Evolutionary conservation across 306 rosid genomes (phyloP).

Genomic region (Dryas alaskensis): DNA sequence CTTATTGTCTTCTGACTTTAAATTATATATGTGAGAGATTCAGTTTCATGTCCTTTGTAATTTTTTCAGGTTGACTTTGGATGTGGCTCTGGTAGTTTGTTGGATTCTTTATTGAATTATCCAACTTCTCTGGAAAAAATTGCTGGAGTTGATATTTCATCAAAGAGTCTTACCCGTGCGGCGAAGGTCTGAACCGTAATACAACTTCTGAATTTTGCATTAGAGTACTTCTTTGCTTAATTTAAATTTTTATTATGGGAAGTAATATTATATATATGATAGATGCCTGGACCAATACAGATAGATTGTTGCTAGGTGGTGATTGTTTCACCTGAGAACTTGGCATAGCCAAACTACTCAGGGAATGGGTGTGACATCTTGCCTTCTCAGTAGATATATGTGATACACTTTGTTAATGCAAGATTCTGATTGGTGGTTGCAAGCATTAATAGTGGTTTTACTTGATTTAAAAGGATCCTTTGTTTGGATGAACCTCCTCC

Average conservation of each 20-base stretch:
- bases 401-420: neutral
- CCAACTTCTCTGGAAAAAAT: slow-evolving; percentile 66
- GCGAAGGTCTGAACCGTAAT: slow-evolving; percentile 62
- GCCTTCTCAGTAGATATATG: slow-evolving; percentile 1
- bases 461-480: neutral
- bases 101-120: slow-evolving; percentile 82
- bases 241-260: neutral
- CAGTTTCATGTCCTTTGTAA: slow-evolving; percentile 32
- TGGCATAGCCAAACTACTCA: neutral
- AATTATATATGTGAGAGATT: slow-evolving; percentile 13
- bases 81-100: slow-evolving; percentile 97
- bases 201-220: slow-evolving; percentile 8
- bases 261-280: neutral
- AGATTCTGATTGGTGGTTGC: neutral
- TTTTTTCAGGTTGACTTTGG: slow-evolving; percentile 87
- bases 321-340: neutral
- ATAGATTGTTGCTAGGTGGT: slow-evolving; percentile 2
- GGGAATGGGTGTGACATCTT: slow-evolving; percentile 4
- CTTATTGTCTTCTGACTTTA: slow-evolving; percentile 22
- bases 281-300: neutral
- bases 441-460: neutral
- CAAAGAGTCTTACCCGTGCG: slow-evolving; percentile 77
- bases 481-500: neutral
- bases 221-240: slow-evolving; percentile 3
- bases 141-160: slow-evolving; percentile 89